These are phyloP conservation scores for Leccinum boreale DNA, from an alignment of 768 basidiomycete species.

Conservation along the genomic window DNA sequence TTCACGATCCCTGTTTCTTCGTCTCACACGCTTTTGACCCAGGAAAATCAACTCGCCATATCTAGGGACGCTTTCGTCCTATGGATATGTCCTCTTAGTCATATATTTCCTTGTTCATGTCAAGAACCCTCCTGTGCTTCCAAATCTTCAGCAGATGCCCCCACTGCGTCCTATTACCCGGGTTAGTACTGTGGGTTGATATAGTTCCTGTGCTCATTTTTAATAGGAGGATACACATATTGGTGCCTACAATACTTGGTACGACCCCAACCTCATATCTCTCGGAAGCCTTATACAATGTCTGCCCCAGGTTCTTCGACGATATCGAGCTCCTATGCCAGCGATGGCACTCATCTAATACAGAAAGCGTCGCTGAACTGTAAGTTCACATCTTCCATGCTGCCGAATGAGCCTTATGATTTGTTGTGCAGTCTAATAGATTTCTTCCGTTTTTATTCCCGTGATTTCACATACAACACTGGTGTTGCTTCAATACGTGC, in stretches of 20 bases:
- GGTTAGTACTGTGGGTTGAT: constrained; percentile 37
- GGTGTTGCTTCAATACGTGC: constrained; percentile 89
- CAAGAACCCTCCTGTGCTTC: constrained; percentile 94
- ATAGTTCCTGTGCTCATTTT: constrained; percentile 10
- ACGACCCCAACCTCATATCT: constrained; percentile 15
- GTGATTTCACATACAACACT: constrained; percentile 89
- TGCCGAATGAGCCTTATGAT: constrained; percentile 4
- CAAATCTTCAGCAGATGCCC: constrained; percentile 94
- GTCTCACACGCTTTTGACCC: constrained; percentile 4
- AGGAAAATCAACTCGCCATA: constrained; percentile 99
- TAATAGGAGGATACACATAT: constrained; percentile 76
- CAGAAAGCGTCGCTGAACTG: constrained; percentile 91
- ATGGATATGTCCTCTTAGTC: constrained; percentile 96
- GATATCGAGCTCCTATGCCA: constrained; percentile 90
- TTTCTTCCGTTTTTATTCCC: constrained; percentile 95
- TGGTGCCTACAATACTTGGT: constrained; percentile 82
- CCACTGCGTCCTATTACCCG: constrained; percentile 83
- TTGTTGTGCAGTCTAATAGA: constrained; percentile 74
- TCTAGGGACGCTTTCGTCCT: constrained; percentile 92
- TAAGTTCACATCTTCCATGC: constrained; percentile 35
- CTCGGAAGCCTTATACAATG: constrained; percentile 8
- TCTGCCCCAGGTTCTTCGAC: constrained; percentile 80
- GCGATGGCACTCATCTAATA: constrained; percentile 93
- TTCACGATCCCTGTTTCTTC: not conserved
- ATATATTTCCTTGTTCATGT: constrained; percentile 98